phyloP scores from a whole-genome alignment of 2,329 filamentous ascomycete species.

The Fusarium decemcellulare region DNA sequence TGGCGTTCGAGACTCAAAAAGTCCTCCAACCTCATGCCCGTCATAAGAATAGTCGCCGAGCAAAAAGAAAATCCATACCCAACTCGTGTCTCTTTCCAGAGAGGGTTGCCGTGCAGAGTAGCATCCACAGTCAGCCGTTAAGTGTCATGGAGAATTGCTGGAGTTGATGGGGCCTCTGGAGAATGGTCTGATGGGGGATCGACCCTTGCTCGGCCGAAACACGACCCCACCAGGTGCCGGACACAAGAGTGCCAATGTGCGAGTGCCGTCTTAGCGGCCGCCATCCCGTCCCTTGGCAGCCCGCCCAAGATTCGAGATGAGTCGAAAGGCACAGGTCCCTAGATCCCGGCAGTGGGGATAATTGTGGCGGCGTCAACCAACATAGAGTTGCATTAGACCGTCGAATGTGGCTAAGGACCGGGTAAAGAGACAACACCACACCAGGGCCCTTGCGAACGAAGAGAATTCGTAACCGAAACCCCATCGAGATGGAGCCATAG shows the following conservation, averaged over 20 bases:
- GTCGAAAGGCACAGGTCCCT: constrained; percentile 9
- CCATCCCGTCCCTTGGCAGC: constrained; percentile 24
- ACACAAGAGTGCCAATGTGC: constrained; percentile 19
- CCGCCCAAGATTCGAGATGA: constrained; percentile 10
- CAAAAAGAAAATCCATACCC: neutral
- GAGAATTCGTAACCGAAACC: neutral
- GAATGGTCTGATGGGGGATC: constrained; percentile 10
- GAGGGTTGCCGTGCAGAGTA: constrained; percentile 14
- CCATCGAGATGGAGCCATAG: neutral
- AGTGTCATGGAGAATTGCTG: constrained; percentile 1
- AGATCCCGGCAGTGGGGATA: constrained; percentile 14
- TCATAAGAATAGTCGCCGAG: neutral
- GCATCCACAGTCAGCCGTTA: constrained; percentile 1
- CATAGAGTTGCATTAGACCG: constrained; percentile 20
- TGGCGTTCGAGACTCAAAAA: constrained; percentile 1
- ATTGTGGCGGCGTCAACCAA: constrained; percentile 10
- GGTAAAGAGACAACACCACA: neutral
- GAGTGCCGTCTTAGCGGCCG: constrained; percentile 35
- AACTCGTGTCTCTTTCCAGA: constrained; percentile 1
- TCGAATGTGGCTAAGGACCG: constrained; percentile 8
- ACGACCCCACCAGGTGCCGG: constrained; percentile 17
- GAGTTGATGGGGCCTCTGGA: neutral
- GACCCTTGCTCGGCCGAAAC: constrained; percentile 24
- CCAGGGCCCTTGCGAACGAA: neutral
- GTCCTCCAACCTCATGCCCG: neutral